These are phyloP conservation scores for Eutrema japonicum DNA, from an alignment of 345 rosid species.

Conservation along the genomic window DNA sequence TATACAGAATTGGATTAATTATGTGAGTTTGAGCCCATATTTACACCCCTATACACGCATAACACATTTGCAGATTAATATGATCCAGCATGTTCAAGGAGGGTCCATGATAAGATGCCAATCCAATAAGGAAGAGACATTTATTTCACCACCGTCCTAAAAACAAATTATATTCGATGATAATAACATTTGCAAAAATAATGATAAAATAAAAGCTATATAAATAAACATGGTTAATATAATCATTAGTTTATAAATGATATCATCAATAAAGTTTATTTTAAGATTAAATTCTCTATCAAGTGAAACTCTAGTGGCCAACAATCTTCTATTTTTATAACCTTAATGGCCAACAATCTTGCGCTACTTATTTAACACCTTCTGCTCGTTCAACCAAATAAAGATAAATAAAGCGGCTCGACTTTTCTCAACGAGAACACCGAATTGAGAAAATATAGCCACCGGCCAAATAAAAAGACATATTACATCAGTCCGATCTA, in stretches of 20 bases:
- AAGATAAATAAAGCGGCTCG: background rate
- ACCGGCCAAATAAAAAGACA: background rate
- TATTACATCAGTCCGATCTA: background rate
- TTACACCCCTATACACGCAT: too few species aligned
- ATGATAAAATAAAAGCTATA: background rate
- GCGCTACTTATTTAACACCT: slow-evolving; percentile 5
- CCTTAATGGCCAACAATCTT: background rate
- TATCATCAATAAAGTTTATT: background rate
- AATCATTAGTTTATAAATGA: background rate
- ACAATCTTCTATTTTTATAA: background rate
- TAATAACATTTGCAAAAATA: slow-evolving; percentile 17
- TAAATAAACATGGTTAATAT: background rate
- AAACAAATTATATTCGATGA: slow-evolving; percentile 23
- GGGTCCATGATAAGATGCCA: slow-evolving; percentile 36
- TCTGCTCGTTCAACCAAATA: background rate
- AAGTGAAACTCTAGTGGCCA: slow-evolving; percentile 27
- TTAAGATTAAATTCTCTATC: slow-evolving; percentile 20
- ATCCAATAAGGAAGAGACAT: slow-evolving; percentile 32
- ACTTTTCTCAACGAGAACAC: background rate
- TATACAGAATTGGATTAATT: too few species aligned
- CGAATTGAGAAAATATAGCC: background rate
- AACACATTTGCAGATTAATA: background rate
- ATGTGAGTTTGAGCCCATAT: too few species aligned
- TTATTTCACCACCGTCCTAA: slow-evolving; percentile 32
- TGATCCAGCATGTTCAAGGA: slow-evolving; percentile 7